These are phyloP conservation scores for Xylariaceae sp. DNA, from an alignment of 2,329 filamentous ascomycete genomes.

Conservation along the genomic window DNA sequence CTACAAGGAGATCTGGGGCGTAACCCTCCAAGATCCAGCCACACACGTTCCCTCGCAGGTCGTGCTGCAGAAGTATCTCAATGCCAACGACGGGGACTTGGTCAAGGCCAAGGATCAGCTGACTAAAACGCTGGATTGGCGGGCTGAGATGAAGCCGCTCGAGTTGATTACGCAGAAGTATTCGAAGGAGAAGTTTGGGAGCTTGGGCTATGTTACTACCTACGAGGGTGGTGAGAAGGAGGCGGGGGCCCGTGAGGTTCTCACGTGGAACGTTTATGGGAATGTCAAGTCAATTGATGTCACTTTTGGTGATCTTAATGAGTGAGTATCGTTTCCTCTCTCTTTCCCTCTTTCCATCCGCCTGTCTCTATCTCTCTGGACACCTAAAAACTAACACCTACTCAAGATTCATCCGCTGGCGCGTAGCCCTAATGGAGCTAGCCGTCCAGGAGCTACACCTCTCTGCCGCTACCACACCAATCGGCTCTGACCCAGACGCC, in stretches of 20 bases:
- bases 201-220: constrained; percentile 76
- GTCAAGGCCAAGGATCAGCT: constrained; percentile 75
- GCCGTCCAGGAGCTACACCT: constrained; percentile 73
- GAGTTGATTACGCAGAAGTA: constrained; percentile 63
- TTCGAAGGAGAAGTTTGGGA: constrained; percentile 66
- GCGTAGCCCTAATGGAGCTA: constrained; percentile 85
- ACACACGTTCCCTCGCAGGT: constrained; percentile 72
- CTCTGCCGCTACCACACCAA: constrained; percentile 61
- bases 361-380: no score
- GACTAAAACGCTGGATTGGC: constrained; percentile 74
- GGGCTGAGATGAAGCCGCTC: constrained; percentile 69
- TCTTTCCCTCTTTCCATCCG: neutral
- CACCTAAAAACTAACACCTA: neutral
- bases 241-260: constrained; percentile 54
- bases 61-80: constrained; percentile 88
- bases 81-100: constrained; percentile 77
- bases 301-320: constrained; percentile 77
- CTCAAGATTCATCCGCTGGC: constrained; percentile 85
- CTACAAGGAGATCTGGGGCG: constrained; percentile 83
- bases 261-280: constrained; percentile 94
- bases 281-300: constrained; percentile 73
- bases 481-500: constrained; percentile 66
- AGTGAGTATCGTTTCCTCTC: constrained; percentile 51
- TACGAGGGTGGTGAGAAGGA: constrained; percentile 40
- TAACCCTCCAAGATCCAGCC: constrained; percentile 54